Evolutionary conservation across 78 protist genomes (phyloP).

Genomic region (Dictyostelium capitatum): DNA sequence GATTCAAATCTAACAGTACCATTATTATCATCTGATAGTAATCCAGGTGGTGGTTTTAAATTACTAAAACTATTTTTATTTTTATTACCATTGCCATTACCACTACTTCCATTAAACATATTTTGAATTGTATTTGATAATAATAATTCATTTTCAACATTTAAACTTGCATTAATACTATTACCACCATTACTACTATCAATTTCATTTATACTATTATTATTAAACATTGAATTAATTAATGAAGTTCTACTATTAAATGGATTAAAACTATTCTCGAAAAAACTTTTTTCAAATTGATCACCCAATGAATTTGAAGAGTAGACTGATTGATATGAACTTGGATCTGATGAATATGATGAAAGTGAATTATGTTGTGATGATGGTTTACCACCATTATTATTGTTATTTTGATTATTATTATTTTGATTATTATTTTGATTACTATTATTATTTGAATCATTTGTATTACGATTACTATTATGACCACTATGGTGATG

Average conservation of each 20-base stretch:
- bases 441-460: not conserved
- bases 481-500: no score
- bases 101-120: constrained; percentile 16
- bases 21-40: constrained; percentile 10
- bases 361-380: constrained; percentile 21
- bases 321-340: constrained; percentile 58
- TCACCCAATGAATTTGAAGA: constrained; percentile 53
- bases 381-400: not conserved
- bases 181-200: not conserved
- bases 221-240: constrained; percentile 13
- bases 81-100: not conserved
- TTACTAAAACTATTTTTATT: not conserved
- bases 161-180: not conserved
- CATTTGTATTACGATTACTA: no score
- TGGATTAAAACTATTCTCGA: constrained; percentile 14
- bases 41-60: not conserved
- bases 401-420: no score
- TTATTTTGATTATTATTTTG: no score
- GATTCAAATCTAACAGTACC: constrained; percentile 35
- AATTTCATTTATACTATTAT: constrained; percentile 1
- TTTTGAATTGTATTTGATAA: not conserved
- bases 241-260: constrained; percentile 19
- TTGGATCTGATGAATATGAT: constrained; percentile 64
- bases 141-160: constrained; percentile 1
- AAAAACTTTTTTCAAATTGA: constrained; percentile 13